Percentiles rank a stretch among this genome's conserved stretches.
These are phyloP conservation scores for Puccinia triticina DNA, from an alignment of 1,284 basidiomycete genomes.

Conservation along the genomic window DNA sequence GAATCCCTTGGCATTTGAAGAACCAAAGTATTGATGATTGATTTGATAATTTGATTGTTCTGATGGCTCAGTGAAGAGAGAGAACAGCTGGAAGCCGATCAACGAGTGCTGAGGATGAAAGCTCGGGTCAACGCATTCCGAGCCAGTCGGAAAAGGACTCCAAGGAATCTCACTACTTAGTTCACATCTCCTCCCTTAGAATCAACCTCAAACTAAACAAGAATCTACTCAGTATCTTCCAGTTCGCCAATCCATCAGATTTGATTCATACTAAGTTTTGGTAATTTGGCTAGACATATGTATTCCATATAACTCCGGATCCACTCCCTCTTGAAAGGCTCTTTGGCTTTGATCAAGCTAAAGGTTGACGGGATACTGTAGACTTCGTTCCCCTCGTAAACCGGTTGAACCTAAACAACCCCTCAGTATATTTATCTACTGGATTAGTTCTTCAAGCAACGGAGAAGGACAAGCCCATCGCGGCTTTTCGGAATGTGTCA, in stretches of 20 bases:
- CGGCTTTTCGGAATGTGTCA: too few species aligned
- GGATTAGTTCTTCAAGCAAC: too few species aligned
- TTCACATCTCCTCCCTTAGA: neutral
- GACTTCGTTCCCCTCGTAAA: too few species aligned
- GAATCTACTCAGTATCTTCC: neutral
- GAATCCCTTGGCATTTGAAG: neutral
- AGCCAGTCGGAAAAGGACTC: slow-evolving; percentile 26
- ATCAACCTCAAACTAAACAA: neutral
- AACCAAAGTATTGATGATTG: neutral
- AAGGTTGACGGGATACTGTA: too few species aligned
- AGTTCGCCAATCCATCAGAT: neutral
- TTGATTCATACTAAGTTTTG: too few species aligned
- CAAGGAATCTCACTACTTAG: neutral
- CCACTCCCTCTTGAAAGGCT: too few species aligned
- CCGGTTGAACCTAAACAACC: too few species aligned
- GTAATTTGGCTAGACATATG: too few species aligned
- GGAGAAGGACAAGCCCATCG: too few species aligned
- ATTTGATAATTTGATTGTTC: neutral
- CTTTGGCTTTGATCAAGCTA: too few species aligned
- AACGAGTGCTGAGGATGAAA: slow-evolving; percentile 48
- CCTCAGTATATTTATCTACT: too few species aligned
- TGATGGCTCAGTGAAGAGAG: slow-evolving; percentile 37
- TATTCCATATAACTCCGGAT: too few species aligned
- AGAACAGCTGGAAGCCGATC: slow-evolving; percentile 51
- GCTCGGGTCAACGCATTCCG: slow-evolving; percentile 48